Conservation (phyloP, 2,329 filamentous ascomycete genomes). For the Xylaria sp. region DNA sequence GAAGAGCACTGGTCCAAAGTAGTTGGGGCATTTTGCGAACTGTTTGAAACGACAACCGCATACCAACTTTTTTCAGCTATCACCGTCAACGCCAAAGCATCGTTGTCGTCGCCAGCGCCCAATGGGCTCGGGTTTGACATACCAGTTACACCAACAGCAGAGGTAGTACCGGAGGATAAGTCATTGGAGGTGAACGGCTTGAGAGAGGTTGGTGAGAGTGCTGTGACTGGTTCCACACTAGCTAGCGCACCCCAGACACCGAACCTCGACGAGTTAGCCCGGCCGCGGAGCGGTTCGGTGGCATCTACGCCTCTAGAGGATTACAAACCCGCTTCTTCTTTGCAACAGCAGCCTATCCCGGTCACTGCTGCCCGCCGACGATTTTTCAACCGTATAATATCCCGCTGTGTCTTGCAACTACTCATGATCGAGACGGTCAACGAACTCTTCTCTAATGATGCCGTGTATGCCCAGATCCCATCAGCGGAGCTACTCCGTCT, state of each 20-base stretch:
- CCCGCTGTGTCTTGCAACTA: constrained; percentile 93
- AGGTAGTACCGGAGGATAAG: constrained; percentile 55
- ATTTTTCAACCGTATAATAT: constrained; percentile 99
- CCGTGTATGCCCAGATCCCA: constrained; percentile 91
- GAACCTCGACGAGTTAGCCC: constrained; percentile 29
- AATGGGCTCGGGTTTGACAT: constrained; percentile 60
- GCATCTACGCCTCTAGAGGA: constrained; percentile 72
- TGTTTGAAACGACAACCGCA: constrained; percentile 93
- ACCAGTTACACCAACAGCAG: constrained; percentile 48
- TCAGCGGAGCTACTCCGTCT: constrained; percentile 86
- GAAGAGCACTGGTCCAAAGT: constrained; percentile 91
- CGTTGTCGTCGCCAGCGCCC: constrained; percentile 55
- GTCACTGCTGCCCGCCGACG: constrained; percentile 91
- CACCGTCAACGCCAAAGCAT: constrained; percentile 59
- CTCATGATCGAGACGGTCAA: constrained; percentile 99
- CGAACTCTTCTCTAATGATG: constrained; percentile 96
- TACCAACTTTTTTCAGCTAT: constrained; percentile 93
- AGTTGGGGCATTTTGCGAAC: constrained; percentile 91
- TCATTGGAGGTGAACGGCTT: constrained; percentile 66
- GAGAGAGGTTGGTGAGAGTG: constrained; percentile 48
- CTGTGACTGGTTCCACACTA: constrained; percentile 42
- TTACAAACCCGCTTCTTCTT: constrained; percentile 76
- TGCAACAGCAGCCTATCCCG: constrained; percentile 87
- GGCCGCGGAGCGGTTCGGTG: constrained; percentile 35
- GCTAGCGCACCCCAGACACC: constrained; percentile 31